Conservation (phyloP, 179 eudicot genomes). For the Spergularia azorica region DNA sequence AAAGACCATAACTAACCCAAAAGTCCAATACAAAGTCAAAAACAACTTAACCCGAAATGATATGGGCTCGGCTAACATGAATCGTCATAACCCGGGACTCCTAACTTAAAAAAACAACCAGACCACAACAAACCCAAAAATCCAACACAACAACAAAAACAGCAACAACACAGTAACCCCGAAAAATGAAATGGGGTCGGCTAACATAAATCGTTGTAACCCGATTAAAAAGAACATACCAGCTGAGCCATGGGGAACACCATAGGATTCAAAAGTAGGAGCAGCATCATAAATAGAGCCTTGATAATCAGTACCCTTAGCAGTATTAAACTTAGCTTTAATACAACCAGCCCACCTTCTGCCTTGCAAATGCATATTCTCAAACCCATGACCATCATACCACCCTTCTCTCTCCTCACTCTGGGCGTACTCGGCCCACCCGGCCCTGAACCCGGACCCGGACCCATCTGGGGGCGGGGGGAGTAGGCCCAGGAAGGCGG, state of each 20-base stretch:
- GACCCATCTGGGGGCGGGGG: slow-evolving; percentile 44
- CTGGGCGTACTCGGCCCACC: slow-evolving; percentile 65
- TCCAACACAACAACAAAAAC: too few relatives aligned
- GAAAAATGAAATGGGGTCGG: neutral
- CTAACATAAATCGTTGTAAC: neutral
- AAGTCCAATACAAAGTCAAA: too few relatives aligned
- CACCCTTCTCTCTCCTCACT: slow-evolving; percentile 90
- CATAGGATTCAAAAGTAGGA: slow-evolving; percentile 83
- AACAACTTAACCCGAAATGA: neutral
- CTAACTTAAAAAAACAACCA: too few relatives aligned
- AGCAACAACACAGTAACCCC: neutral
- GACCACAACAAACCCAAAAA: too few relatives aligned
- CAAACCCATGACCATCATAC: slow-evolving; percentile 68
- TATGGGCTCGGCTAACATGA: neutral
- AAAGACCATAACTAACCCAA: too few relatives aligned
- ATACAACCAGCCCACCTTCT: slow-evolving; percentile 87
- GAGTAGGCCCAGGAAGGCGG: slow-evolving; percentile 62
- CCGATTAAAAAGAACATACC: slow-evolving; percentile 46
- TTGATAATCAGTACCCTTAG: slow-evolving; percentile 56
- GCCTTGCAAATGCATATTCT: slow-evolving; percentile 86
- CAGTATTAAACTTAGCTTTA: slow-evolving; percentile 48
- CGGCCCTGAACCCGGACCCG: slow-evolving; percentile 49
- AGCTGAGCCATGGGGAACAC: slow-evolving; percentile 83
- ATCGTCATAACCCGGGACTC: too few relatives aligned
- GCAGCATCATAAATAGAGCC: slow-evolving; percentile 86